Evolutionary conservation across 2,329 filamentous ascomycete species (phyloP), one percentile per base, ranked within the genome.

Genomic region (Sordariomycetes sp.): DNA sequence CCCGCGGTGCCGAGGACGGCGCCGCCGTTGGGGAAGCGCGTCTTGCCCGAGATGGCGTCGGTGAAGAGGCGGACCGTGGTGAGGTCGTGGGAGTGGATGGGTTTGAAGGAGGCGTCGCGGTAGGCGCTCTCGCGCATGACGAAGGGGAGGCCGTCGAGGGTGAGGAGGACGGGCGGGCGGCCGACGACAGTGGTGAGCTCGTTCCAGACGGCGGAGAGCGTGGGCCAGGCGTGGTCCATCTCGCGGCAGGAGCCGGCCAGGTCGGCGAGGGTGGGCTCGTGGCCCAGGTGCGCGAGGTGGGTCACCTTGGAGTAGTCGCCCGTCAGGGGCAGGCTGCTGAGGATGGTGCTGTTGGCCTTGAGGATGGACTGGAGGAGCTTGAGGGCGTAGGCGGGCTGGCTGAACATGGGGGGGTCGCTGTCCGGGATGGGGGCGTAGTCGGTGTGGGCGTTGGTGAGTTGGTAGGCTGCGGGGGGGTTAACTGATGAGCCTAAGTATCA

Each of bases 71-170:
- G 80, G 57, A 96, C 77, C 24, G 97, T 77, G 25, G 82, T 78
- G 34, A 99, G 79, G 66, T 97, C 88, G 72, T 96, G 90, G 32
- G 91, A 81, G 75, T 99, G 94, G 62, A 99, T 87, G 16, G 78
- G 78, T 61, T 89, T 81, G 65, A 83, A 88, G 25, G 87, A 77
- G 1, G 87, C 76, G 62, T 82, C 82, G 62, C 87, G 82, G 76
- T 97, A 99, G 52, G 81, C 83, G 62, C 86, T 90, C 43, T 84
- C 68, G 64, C 80, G 80, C 89, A 96, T 96, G 72, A 91, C 82
- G 74, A 94, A 89, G 58, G 83, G 79, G 40, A 97, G 77, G 57
- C 87, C 87, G 68, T 99, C 94, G 55, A 95, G 74, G 51, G 85
- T 76, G 64, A 97, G 79, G 55, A 97, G 76, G 60, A 97, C 77